A percentile compares a stretch with the other conserved stretches of the same genome.
Evolutionary conservation across 768 basidiomycete species (phyloP).

Genomic region (Lactarius vividus): DNA sequence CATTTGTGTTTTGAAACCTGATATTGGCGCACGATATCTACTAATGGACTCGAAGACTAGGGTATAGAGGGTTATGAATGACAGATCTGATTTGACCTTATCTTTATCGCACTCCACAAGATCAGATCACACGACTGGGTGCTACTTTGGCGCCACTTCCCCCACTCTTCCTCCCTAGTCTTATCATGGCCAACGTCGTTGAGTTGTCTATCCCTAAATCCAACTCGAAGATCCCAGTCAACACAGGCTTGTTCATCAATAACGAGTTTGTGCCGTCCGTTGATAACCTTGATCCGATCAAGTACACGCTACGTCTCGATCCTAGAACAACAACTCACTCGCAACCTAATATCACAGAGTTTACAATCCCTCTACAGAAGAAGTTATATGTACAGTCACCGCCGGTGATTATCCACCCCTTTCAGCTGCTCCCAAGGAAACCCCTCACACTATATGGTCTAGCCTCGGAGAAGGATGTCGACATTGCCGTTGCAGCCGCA

Average conservation of each 20-base stretch:
- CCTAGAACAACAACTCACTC: background rate
- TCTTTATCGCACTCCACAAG: background rate
- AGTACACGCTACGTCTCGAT: conserved; percentile 42
- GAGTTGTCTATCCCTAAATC: conserved; percentile 32
- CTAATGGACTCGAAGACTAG: background rate
- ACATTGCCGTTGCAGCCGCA: conserved; percentile 79
- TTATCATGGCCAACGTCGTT: conserved; percentile 27
- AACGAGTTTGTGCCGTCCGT: conserved; percentile 81
- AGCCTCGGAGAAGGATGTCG: conserved; percentile 76
- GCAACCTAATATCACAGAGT: conserved; percentile 22
- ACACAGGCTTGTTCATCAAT: conserved; percentile 89
- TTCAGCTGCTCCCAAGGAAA: background rate
- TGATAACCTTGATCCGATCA: conserved; percentile 61
- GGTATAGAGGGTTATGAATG: too few species aligned
- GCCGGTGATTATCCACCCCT: conserved; percentile 36
- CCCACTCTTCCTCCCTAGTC: background rate
- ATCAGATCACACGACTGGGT: background rate
- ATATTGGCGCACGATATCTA: conserved; percentile 1
- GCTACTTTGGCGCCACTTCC: background rate
- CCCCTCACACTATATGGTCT: conserved; percentile 4
- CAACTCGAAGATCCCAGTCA: conserved; percentile 50
- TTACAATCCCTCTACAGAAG: conserved; percentile 76
- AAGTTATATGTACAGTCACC: conserved; percentile 63
- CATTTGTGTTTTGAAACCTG: background rate
- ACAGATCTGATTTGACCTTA: background rate